Evolutionary conservation across 1,284 basidiomycete genomes (phyloP).

Genomic region (Rhodotorula sp.): DNA sequence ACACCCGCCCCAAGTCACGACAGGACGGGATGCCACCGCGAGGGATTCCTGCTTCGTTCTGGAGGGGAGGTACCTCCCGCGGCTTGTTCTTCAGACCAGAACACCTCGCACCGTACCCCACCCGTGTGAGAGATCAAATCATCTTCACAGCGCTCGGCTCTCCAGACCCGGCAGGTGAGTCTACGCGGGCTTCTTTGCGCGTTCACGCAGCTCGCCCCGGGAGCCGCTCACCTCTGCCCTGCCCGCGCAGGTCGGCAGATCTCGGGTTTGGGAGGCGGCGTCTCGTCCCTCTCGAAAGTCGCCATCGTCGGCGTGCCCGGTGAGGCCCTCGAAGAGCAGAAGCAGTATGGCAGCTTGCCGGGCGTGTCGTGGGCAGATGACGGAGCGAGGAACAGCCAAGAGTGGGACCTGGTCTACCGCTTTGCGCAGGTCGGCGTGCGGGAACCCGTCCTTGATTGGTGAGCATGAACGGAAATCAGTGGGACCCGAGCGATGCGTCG

Average conservation of each 20-base stretch:
- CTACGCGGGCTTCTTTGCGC: too few relatives aligned
- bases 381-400: slow-evolving; percentile 10
- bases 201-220: too few relatives aligned
- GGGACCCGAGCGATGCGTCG: too few relatives aligned
- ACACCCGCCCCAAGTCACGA: not conserved
- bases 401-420: slow-evolving; percentile 38
- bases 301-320: slow-evolving; percentile 30
- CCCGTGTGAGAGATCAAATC: slow-evolving; percentile 25
- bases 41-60: slow-evolving; percentile 31
- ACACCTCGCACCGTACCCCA: slow-evolving; percentile 21
- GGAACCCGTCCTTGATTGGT: slow-evolving; percentile 25
- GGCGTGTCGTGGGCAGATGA: slow-evolving; percentile 37
- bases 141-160: slow-evolving; percentile 35
- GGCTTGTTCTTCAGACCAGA: slow-evolving; percentile 34
- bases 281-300: slow-evolving; percentile 29
- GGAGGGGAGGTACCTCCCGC: slow-evolving; percentile 38
- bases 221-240: not conserved
- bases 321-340: slow-evolving; percentile 20
- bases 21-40: slow-evolving; percentile 12
- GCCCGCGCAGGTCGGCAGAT: slow-evolving; percentile 22
- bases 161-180: slow-evolving; percentile 30
- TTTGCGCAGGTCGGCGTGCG: slow-evolving; percentile 36
- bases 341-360: slow-evolving; percentile 10
- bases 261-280: slow-evolving; percentile 35
- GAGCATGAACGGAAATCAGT: not conserved